Conservation (phyloP, 129 eudicot species). For the Gnaphalium uliginosum region DNA sequence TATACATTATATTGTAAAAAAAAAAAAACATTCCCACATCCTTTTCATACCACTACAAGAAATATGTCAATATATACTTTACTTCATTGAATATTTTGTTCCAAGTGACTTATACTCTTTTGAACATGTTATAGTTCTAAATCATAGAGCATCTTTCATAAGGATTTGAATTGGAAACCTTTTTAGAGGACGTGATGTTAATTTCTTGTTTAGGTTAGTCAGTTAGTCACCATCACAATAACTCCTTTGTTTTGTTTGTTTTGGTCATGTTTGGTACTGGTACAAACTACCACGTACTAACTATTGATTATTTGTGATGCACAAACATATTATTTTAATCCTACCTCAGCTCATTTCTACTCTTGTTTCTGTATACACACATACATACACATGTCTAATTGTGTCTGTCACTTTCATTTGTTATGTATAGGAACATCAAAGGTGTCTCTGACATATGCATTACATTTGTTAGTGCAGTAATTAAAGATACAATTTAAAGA, state of each 20-base stretch:
- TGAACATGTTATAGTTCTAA: neutral
- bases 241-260: constrained; percentile 12
- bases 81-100: constrained; percentile 18
- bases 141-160: neutral
- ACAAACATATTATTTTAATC: constrained; percentile 9
- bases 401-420: too few species aligned
- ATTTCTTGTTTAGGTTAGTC: constrained; percentile 17
- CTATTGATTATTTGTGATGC: constrained; percentile 3
- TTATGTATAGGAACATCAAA: too few species aligned
- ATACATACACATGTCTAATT: neutral
- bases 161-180: neutral
- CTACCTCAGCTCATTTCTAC: neutral
- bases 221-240: constrained; percentile 16
- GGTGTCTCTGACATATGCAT: too few species aligned
- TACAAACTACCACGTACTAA: neutral
- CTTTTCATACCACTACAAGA: constrained; percentile 14
- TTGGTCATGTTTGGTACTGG: constrained; percentile 14
- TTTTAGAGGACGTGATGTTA: neutral
- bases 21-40: constrained; percentile 25
- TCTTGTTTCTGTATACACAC: neutral
- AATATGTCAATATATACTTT: constrained; percentile 13
- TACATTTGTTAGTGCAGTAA: too few species aligned
- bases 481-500: too few species aligned
- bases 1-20: constrained; percentile 4
- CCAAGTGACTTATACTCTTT: neutral